These are phyloP conservation scores for Artemisia argyi DNA, from an alignment of 129 eudicot genomes.

Conservation along the genomic window DNA sequence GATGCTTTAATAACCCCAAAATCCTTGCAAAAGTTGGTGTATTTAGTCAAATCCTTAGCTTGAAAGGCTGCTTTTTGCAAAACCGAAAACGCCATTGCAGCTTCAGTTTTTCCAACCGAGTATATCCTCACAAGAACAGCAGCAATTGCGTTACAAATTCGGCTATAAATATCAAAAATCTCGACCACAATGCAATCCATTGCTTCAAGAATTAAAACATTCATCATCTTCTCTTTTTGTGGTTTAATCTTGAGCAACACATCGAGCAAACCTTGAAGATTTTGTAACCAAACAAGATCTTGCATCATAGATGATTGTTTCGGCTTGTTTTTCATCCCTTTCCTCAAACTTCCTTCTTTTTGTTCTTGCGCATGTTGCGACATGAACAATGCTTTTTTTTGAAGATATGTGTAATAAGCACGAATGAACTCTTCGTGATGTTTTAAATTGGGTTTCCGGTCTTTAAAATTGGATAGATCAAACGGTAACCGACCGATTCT, in stretches of 20 bases:
- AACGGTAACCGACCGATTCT: constrained; percentile 67
- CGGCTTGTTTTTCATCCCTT: constrained; percentile 19
- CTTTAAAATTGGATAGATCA: constrained; percentile 61
- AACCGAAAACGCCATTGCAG: constrained; percentile 44
- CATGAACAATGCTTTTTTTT: constrained; percentile 44
- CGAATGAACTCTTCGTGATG: constrained; percentile 49
- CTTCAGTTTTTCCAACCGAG: constrained; percentile 50
- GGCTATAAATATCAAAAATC: constrained; percentile 56
- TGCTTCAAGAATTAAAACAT: constrained; percentile 56
- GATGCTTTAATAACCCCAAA: constrained; percentile 60
- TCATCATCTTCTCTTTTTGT: constrained; percentile 26
- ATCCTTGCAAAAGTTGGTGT: constrained; percentile 50
- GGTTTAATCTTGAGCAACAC: constrained; percentile 58
- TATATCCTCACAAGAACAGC: constrained; percentile 38
- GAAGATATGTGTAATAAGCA: constrained; percentile 60
- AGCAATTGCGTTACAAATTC: constrained; percentile 65
- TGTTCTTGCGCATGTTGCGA: constrained; percentile 31
- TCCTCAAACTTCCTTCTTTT: constrained; percentile 8
- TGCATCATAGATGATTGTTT: constrained; percentile 24
- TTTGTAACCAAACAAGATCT: constrained; percentile 48
- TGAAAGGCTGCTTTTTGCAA: constrained; percentile 53
- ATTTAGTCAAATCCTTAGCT: constrained; percentile 53
- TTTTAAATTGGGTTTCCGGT: constrained; percentile 36
- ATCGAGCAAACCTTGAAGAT: constrained; percentile 61
- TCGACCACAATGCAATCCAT: constrained; percentile 82